phyloP scores from a whole-genome alignment of 768 basidiomycete species.

The Mycena belliarum region DNA sequence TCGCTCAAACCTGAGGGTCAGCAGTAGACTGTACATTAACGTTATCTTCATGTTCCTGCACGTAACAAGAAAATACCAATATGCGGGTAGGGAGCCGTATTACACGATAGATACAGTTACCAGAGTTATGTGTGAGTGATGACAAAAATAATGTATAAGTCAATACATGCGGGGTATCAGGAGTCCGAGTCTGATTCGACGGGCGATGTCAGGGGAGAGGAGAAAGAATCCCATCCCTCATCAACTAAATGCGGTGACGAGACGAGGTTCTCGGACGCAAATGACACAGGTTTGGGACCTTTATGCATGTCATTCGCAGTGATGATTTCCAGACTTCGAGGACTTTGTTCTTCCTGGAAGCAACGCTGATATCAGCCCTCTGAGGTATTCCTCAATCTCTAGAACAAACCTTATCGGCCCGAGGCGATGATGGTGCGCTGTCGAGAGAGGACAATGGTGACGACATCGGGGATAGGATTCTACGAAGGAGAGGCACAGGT shows the following conservation, averaged over 20 bases:
- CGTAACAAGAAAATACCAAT: slow-evolving; percentile 10
- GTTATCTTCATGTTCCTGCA: neutral
- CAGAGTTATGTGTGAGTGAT: neutral
- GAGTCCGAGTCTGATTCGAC: slow-evolving; percentile 18
- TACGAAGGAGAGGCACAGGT: slow-evolving; percentile 14
- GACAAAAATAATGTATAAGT: slow-evolving; percentile 16
- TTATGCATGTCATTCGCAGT: neutral
- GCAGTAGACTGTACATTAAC: slow-evolving; percentile 32
- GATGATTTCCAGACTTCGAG: neutral
- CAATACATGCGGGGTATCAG: slow-evolving; percentile 12
- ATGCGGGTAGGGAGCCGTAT: neutral
- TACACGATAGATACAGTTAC: slow-evolving; percentile 22
- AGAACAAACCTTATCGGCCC: slow-evolving; percentile 7
- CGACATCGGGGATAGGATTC: slow-evolving; percentile 1
- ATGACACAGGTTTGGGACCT: slow-evolving; percentile 38
- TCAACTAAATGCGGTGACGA: slow-evolving; percentile 54
- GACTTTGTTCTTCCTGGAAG: slow-evolving; percentile 8
- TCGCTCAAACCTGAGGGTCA: slow-evolving; percentile 81
- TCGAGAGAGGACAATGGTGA: slow-evolving; percentile 18
- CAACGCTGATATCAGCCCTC: neutral
- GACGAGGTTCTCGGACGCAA: slow-evolving; percentile 37
- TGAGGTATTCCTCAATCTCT: neutral
- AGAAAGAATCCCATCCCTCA: slow-evolving; percentile 55
- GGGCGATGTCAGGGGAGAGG: slow-evolving; percentile 40
- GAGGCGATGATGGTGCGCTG: slow-evolving; percentile 11